A percentile compares a stretch with the other conserved stretches of the same genome.
phyloP scores from a whole-genome alignment of 2,329 filamentous ascomycete species.

The Colletotrichum camelliae region DNA sequence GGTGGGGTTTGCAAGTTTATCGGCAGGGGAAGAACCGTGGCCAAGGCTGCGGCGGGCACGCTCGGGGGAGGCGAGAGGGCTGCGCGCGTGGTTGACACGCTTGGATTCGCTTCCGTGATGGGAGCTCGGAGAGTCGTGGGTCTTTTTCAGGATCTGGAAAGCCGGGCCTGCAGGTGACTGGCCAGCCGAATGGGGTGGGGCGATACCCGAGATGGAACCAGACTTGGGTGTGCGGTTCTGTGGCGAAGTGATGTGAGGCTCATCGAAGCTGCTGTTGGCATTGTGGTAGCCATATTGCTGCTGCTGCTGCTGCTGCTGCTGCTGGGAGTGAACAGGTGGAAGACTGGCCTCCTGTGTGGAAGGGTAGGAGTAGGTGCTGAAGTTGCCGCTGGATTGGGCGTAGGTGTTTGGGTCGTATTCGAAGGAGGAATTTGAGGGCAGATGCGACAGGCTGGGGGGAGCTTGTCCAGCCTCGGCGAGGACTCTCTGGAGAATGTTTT shows the following conservation, averaged over 20 bases:
- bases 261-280: conserved; percentile 37
- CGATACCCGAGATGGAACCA: conserved; percentile 35
- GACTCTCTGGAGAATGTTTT: conserved; percentile 21
- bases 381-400: conserved; percentile 25
- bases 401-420: conserved; percentile 27
- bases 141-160: conserved; percentile 59
- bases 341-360: conserved; percentile 19
- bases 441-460: conserved; percentile 17
- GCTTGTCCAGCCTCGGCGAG: conserved; percentile 18
- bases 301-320: conserved; percentile 34
- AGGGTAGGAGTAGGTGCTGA: conserved; percentile 23
- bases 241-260: conserved; percentile 45
- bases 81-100: conserved; percentile 45
- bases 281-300: conserved; percentile 32
- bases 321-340: conserved; percentile 24
- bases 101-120: conserved; percentile 46
- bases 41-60: conserved; percentile 40
- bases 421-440: conserved; percentile 23
- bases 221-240: conserved; percentile 47
- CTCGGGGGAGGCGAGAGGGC: conserved; percentile 50
- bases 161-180: conserved; percentile 37
- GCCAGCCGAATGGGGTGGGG: conserved; percentile 28
- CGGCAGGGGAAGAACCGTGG: conserved; percentile 35
- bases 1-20: conserved; percentile 20
- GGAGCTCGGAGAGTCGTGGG: conserved; percentile 38